phyloP scores from a whole-genome alignment of 108 stramenopile genomes.

The Skeletonema menzelii region DNA sequence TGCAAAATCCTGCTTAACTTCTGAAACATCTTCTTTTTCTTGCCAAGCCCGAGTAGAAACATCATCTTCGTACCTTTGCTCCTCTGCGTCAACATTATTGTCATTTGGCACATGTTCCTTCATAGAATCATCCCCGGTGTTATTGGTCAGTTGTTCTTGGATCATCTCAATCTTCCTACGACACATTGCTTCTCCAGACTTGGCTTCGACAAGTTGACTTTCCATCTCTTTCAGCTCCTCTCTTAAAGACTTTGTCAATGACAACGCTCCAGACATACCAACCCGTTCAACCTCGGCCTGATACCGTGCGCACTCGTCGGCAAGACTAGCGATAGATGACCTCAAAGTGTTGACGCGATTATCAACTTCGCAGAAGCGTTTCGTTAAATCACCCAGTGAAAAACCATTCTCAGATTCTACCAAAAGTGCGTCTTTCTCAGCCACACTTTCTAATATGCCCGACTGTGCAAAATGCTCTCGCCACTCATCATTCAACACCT shows the following conservation, averaged over 20 bases:
- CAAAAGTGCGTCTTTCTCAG: not conserved
- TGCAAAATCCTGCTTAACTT: not conserved
- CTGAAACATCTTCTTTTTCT: slow-evolving; percentile 9
- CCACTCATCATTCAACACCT: slow-evolving; percentile 34
- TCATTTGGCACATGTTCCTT: not conserved
- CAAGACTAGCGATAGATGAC: slow-evolving; percentile 70
- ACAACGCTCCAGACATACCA: slow-evolving; percentile 65
- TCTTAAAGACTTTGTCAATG: slow-evolving; percentile 56
- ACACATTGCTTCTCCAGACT: slow-evolving; percentile 52
- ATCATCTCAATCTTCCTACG: slow-evolving; percentile 66
- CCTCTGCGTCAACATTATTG: not conserved
- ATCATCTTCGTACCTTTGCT: slow-evolving; percentile 6
- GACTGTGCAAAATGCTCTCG: slow-evolving; percentile 16
- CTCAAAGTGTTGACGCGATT: slow-evolving; percentile 53
- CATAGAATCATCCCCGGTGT: not conserved
- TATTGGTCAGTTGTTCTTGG: slow-evolving; percentile 16
- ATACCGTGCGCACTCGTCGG: slow-evolving; percentile 67
- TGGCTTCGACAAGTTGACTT: slow-evolving; percentile 50
- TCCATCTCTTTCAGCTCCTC: slow-evolving; percentile 73
- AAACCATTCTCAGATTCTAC: not conserved
- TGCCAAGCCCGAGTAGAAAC: slow-evolving; percentile 31
- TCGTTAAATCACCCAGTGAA: slow-evolving; percentile 12
- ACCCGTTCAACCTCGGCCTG: slow-evolving; percentile 64
- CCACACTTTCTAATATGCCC: slow-evolving; percentile 21
- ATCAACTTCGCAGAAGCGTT: slow-evolving; percentile 27